Evolutionary conservation across 2,329 filamentous ascomycete species (phyloP), one percentile per base, ranked within the genome.

Genomic region (Fusarium bactridioides): DNA sequence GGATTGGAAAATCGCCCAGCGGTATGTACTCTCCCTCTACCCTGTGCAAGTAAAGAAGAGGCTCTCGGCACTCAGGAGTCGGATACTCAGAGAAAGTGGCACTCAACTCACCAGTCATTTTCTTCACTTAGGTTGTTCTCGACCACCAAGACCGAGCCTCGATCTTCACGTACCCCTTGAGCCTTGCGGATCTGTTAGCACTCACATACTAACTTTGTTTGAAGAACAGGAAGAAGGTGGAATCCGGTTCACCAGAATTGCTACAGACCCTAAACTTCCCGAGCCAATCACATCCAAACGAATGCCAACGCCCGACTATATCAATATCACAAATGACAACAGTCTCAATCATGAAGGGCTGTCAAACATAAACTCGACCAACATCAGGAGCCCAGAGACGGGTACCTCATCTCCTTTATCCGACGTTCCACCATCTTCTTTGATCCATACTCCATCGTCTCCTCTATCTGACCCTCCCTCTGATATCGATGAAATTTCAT

Each of bases 1-100:
- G 72, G 74, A 63, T 74, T 53, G 61, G 53, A 38, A 61, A 51
- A 27, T 54, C 63, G 47, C 54, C 53, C 13, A 37, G 27, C 35
- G 67, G 75, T 76, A 63, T 61, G 53, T 41, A n/a, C 12, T 16
- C 21, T 6, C 33, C 21, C 33, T 27, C 23, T 53, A 5, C 23
- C 16, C n/a, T 27, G 19, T 53, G 23, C 10, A 27, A 38, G 19
- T 21, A 37, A 54, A 54, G 15, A 27, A 10, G 19, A 29, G 33
- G 19, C 19, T 40, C 50, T 40, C 50, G 25, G 23, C 19, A 27
- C 23, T 13, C 19, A 19, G 13, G 50, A 27, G 23, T 27, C 11
- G n/a, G 33, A 40, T 27, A 12, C 19, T 40, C 23, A n/a, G 50
- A 54, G 31, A 54, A n/a, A 38, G 23, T 29, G 15, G 15, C 10